Base-by-base conservation (phyloP, 495 filamentous ascomycete genomes). In the Trypethelium eluteriae region DNA sequence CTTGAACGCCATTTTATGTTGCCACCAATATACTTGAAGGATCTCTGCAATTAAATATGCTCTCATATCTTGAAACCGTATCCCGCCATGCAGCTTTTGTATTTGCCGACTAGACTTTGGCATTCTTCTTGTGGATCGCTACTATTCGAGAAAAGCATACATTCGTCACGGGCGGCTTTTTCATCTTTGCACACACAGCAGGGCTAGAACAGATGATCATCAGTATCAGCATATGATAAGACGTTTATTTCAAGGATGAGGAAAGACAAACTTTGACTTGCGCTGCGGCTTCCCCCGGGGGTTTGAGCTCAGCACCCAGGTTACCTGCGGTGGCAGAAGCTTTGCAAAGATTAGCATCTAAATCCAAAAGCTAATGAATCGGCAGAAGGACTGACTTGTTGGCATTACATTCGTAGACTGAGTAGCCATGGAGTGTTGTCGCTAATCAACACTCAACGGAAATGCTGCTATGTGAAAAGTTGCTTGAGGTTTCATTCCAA, bases 111-210 rank as follows among this genome's bases (percentile, higher is more conserved):
- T 65, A 87, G 84, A 14, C 87, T 81, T 75, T 86, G 80, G 81
- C 94, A 98, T 68, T 93, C 91, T 70, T 82, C 75, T 72, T 90
- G 83, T 38, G 92, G 88, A 73, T 95, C 86, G 66, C 85, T 83
- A 68, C 85, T 80, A 68, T 85, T 91, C 65, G 89, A 92, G 79
- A 98, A 96, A 18, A 98, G 89, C 93, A 98, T 97, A 82, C 94
- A 98, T 79, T 98, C 94, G 77, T 98, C 94, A 67, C 94, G 91
- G 67, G 81, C 79, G 66, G 89, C 82, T 76, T 98, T 98, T 77
- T 98, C 94, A 57, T 91, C 84, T 73, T 93, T 96, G 85, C 94
- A 98, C 32, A 98, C 94, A 77, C 93, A 96, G 84, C 92, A 96
- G 41, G 92, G 92, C 92, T 96, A 74, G 64, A 5, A 11, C 34